Evolutionary conservation across 257 asterid species (phyloP), one percentile per base, ranked within the genome.

Genomic region (Salvia rosmarinus): DNA sequence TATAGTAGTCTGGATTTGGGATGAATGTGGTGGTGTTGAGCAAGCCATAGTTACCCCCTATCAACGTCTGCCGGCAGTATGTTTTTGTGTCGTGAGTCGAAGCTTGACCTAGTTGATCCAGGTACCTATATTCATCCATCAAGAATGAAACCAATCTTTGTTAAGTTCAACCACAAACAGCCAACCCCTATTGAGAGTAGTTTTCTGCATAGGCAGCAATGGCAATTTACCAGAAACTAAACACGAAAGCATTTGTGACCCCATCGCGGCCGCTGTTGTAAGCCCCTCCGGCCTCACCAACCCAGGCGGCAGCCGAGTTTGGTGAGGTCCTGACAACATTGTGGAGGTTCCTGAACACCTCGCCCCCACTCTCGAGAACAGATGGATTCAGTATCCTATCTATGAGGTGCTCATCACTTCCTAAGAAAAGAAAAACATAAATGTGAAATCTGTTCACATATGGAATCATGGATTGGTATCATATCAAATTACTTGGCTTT

Each of bases 1-100:
- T 88, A 81, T 92, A 92, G 86, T 88, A 89, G 77, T 90, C 98
- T 30, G 96, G 96, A 85, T 90, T 90, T 6, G 98, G 96, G 25
- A 42, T 62, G 78, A 86, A 92, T 28, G 89, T 84, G 52, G 90
- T 87, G 14, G 88, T 87, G 70, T 88, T 84, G 54, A 90, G 92
- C 34, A 92, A 83, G 62, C 98, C 98, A 32, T 92, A 92, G 85
- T 92, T 85, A 68, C 98, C 97, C 5, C 98, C 98, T 17, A 88
- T 84, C 63, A 92, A 54, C 0, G 98, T 32, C 71, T 90, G 97
- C 70, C 98, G 81, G 81, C 97, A 90, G 64, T 90, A 90, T 4
- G 95, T 78, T 70, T 88, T 90, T 0, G 96, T 87, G 72, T 84
- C 88, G 59, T 88, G 80, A 14, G 73, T 67, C 6, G 98, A 73